Conservation (phyloP, 306 rosid genomes). For the Parietaria judaica region DNA sequence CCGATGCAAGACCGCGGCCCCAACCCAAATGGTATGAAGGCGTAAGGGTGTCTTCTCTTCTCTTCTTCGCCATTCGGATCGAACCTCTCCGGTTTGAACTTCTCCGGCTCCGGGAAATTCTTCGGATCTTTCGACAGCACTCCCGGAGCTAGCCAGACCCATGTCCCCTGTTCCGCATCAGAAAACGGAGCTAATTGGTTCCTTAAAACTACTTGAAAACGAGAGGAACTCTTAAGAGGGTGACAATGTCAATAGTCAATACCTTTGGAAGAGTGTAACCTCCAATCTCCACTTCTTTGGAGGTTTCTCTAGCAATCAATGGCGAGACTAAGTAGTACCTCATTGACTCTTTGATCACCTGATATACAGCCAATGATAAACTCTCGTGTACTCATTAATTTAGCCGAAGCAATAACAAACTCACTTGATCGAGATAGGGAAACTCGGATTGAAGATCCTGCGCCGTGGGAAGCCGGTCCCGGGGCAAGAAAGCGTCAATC, state of each 20-base stretch:
- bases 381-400: not conserved
- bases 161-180: slow-evolving; percentile 58
- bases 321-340: slow-evolving; percentile 76
- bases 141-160: slow-evolving; percentile 96
- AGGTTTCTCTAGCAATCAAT: slow-evolving; percentile 84
- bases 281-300: slow-evolving; percentile 69
- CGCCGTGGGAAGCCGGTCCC: slow-evolving; percentile 43
- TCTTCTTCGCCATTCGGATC: slow-evolving; percentile 69
- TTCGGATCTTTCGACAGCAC: slow-evolving; percentile 80
- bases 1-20: slow-evolving; percentile 95
- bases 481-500: slow-evolving; percentile 60
- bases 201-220: too few species aligned
- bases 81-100: slow-evolving; percentile 89
- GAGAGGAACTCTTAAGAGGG: too few species aligned
- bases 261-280: slow-evolving; percentile 95
- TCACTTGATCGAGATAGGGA: slow-evolving; percentile 80
- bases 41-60: slow-evolving; percentile 77
- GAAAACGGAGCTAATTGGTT: not conserved
- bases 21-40: slow-evolving; percentile 78
- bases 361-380: slow-evolving; percentile 12
- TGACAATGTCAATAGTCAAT: slow-evolving; percentile 13
- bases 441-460: slow-evolving; percentile 67
- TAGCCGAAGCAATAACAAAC: slow-evolving; percentile 6
- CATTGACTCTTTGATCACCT: slow-evolving; percentile 93
- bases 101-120: slow-evolving; percentile 83